These are phyloP conservation scores for Puccinia horiana DNA, from an alignment of 1,284 basidiomycete species.

Conservation along the genomic window DNA sequence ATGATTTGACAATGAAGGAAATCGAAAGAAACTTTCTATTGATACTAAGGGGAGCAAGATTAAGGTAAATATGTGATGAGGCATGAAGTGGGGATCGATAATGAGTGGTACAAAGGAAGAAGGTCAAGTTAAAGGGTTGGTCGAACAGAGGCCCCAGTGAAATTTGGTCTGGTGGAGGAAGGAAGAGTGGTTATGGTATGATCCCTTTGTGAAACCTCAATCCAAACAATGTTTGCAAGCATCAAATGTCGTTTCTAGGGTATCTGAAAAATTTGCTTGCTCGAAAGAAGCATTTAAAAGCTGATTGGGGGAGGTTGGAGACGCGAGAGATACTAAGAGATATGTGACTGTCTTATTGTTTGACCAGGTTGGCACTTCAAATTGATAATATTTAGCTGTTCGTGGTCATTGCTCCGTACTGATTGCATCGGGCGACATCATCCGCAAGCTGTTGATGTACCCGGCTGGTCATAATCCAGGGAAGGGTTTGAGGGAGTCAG, in stretches of 20 bases:
- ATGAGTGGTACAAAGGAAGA: too few relatives aligned
- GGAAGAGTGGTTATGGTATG: not conserved
- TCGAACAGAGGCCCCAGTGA: not conserved
- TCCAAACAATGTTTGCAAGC: not conserved
- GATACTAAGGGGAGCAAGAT: too few relatives aligned
- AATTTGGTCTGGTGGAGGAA: slow-evolving; percentile 1
- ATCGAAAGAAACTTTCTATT: too few relatives aligned
- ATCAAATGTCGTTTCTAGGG: slow-evolving; percentile 6
- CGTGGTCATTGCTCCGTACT: not conserved
- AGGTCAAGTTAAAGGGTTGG: too few relatives aligned
- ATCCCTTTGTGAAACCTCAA: slow-evolving; percentile 6
- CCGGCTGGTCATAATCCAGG: not conserved
- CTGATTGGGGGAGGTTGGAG: not conserved
- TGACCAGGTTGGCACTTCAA: slow-evolving; percentile 7
- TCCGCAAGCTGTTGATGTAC: not conserved
- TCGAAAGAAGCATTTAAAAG: not conserved
- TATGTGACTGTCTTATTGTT: not conserved
- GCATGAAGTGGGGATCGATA: too few relatives aligned
- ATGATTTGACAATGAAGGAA: too few relatives aligned
- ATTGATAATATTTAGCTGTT: not conserved
- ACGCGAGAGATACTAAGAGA: not conserved
- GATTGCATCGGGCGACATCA: slow-evolving; percentile 1
- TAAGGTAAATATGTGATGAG: too few relatives aligned
- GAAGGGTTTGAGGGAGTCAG: not conserved
- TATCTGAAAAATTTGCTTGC: not conserved